Evolutionary conservation across 2,329 filamentous ascomycete species (phyloP).

Genomic region (Gaeumannomyces sp.): DNA sequence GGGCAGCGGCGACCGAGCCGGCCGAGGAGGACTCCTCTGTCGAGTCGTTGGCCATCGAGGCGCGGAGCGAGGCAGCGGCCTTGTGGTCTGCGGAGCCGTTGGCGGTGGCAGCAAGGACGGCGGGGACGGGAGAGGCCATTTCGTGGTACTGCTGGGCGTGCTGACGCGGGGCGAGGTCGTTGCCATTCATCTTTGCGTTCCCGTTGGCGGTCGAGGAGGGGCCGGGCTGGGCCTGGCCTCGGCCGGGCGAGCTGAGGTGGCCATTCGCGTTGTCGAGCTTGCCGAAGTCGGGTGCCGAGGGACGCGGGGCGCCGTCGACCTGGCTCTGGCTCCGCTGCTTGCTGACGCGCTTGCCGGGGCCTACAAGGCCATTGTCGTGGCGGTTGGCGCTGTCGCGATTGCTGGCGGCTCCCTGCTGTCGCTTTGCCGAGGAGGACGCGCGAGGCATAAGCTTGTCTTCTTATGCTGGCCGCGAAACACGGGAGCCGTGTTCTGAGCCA

Average conservation of each 20-base stretch:
- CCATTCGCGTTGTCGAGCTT: constrained; percentile 4
- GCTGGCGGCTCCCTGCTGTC: constrained; percentile 55
- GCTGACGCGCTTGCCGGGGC: constrained; percentile 59
- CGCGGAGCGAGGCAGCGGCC: constrained; percentile 33
- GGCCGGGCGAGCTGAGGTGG: background rate
- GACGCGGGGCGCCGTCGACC: constrained; percentile 28
- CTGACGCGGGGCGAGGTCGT: background rate
- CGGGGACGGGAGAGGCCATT: constrained; percentile 4
- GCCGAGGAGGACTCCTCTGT: constrained; percentile 45
- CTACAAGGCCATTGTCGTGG: constrained; percentile 84
- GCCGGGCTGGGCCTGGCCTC: constrained; percentile 16
- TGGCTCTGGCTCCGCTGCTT: constrained; percentile 41
- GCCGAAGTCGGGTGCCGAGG: constrained; percentile 2
- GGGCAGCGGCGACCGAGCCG: constrained; percentile 36
- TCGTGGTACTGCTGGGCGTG: constrained; percentile 3
- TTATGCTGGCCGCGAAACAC: constrained; percentile 35
- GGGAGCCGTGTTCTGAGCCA: constrained; percentile 34
- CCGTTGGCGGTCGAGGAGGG: constrained; percentile 29
- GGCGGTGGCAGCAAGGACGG: constrained; percentile 17
- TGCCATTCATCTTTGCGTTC: constrained; percentile 20
- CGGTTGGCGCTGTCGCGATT: constrained; percentile 57
- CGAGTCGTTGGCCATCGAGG: constrained; percentile 47
- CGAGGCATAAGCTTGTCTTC: constrained; percentile 49
- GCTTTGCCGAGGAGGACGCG: constrained; percentile 51
- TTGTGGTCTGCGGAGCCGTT: constrained; percentile 33